Conservation (phyloP, 306 rosid genomes). For the Pyrus pyrifolia region DNA sequence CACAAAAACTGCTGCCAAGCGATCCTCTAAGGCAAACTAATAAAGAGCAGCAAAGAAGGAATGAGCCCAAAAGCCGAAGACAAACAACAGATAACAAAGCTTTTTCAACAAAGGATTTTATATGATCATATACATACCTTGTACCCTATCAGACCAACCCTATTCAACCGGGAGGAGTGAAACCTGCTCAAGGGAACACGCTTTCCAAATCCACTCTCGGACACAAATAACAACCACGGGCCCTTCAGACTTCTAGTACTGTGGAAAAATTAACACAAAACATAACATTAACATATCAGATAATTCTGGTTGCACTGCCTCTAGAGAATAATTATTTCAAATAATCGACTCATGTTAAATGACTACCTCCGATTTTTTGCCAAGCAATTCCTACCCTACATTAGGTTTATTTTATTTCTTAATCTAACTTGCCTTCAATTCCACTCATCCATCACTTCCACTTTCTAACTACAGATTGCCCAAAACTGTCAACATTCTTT, state of each 20-base stretch:
- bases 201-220: slow-evolving; percentile 90
- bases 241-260: slow-evolving; percentile 51
- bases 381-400: background rate
- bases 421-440: background rate
- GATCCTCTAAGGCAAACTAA: slow-evolving; percentile 77
- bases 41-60: slow-evolving; percentile 2
- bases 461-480: background rate
- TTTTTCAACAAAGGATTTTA: background rate
- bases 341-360: background rate
- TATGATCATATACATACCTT: slow-evolving; percentile 47
- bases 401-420: background rate
- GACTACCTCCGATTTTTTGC: background rate
- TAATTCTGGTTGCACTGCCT: background rate
- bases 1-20: slow-evolving; percentile 84
- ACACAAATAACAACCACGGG: slow-evolving; percentile 94
- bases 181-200: slow-evolving; percentile 88
- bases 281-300: background rate
- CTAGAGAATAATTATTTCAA: background rate
- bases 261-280: background rate
- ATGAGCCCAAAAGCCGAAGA: background rate
- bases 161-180: slow-evolving; percentile 60
- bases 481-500: background rate
- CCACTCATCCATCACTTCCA: background rate
- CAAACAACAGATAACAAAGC: background rate
- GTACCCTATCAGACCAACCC: slow-evolving; percentile 92